These are phyloP conservation scores for Alternaria triticimaculans DNA, from an alignment of 2,329 filamentous ascomycete genomes.

Conservation along the genomic window DNA sequence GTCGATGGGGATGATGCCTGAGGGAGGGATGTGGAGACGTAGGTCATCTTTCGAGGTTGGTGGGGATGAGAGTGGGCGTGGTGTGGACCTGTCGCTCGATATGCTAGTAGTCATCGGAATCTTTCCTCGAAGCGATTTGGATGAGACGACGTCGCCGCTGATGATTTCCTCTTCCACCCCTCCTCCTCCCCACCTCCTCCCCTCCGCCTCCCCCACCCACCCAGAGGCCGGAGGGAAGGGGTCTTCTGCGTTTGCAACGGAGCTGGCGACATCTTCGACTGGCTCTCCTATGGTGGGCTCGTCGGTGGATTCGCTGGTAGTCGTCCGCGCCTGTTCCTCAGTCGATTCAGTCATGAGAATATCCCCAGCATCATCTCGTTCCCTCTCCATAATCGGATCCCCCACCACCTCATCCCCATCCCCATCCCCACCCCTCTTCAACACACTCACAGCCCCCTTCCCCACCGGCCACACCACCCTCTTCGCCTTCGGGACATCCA, in stretches of 20 bases:
- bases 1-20: conserved; percentile 25
- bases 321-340: not conserved
- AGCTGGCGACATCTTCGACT: not conserved
- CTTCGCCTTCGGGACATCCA: not conserved
- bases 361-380: not conserved
- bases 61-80: not conserved
- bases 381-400: not conserved
- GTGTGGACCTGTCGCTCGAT: too few species aligned
- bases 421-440: not conserved
- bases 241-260: not conserved
- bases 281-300: accelerated
- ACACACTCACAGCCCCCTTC: not conserved
- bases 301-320: not conserved
- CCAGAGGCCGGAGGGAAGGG: not conserved
- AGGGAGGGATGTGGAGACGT: conserved; percentile 15
- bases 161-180: too few species aligned
- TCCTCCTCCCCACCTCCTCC: too few species aligned
- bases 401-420: not conserved
- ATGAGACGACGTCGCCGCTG: too few species aligned
- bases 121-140: too few species aligned
- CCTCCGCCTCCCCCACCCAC: too few species aligned
- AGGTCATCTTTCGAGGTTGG: conserved; percentile 10
- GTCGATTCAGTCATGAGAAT: too few species aligned
- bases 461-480: not conserved
- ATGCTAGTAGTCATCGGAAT: too few species aligned